These are phyloP conservation scores for Umbelopsis sp. DNA, from an alignment of 192 early-diverging fungal genomes.

Conservation along the genomic window DNA sequence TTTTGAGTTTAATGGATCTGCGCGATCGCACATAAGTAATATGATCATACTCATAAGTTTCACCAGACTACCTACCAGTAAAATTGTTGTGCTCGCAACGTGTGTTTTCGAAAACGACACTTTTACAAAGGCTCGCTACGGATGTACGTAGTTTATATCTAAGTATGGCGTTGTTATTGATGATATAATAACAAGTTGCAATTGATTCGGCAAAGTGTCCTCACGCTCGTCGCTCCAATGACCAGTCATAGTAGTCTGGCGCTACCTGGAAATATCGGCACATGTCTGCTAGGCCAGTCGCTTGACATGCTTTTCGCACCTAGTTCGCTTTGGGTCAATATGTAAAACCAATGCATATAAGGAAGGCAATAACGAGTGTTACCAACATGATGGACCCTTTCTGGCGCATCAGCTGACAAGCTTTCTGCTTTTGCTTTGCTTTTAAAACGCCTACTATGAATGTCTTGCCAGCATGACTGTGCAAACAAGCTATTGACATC, in stretches of 20 bases:
- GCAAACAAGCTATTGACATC: conserved; percentile 1
- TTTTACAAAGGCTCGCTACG: conserved; percentile 71
- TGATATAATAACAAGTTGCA: no score
- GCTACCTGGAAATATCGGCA: conserved; percentile 74
- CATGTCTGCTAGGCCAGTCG: conserved; percentile 24
- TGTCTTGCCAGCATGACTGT: background rate
- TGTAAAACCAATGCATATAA: background rate
- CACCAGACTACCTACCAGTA: conserved; percentile 27
- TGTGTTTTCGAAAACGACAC: conserved; percentile 89
- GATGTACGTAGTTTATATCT: conserved; percentile 1
- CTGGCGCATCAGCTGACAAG: background rate
- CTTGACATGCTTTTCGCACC: background rate
- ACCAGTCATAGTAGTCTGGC: conserved; percentile 80
- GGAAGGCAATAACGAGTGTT: background rate
- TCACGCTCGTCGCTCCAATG: conserved; percentile 69
- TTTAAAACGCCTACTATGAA: background rate
- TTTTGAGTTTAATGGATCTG: conserved; percentile 56
- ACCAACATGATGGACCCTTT: background rate
- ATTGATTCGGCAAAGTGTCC: background rate
- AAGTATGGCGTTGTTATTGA: background rate
- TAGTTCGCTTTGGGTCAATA: background rate
- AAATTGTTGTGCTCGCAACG: conserved; percentile 58
- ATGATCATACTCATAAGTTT: conserved; percentile 2
- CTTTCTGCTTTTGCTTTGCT: conserved; percentile 1
- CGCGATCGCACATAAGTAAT: background rate